Percentiles rank a stretch among this genome's conserved stretches.
Conservation (phyloP, 768 basidiomycete species). For the Kwoniella sp. region DNA sequence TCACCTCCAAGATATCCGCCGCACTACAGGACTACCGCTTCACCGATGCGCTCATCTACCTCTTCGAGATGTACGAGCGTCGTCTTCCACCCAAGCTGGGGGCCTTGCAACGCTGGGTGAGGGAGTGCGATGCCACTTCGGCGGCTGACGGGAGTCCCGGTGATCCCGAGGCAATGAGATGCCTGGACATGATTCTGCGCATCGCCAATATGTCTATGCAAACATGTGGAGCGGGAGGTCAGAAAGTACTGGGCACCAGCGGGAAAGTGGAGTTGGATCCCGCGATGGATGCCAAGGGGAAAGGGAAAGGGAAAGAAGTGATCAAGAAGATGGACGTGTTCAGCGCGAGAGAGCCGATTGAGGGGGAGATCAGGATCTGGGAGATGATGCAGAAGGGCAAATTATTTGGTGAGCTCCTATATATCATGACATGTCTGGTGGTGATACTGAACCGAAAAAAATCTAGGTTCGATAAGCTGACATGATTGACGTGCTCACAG, state of each 20-base stretch:
- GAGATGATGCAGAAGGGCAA: constrained; percentile 39
- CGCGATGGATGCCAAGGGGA: constrained; percentile 19
- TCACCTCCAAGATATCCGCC: constrained; percentile 43
- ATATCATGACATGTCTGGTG: too few relatives aligned
- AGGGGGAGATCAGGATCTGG: constrained; percentile 50
- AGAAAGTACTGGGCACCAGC: constrained; percentile 12
- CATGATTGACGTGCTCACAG: too few relatives aligned
- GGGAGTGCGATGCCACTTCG: constrained; percentile 64
- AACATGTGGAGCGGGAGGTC: background rate
- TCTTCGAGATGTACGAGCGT: constrained; percentile 63
- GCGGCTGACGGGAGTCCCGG: constrained; percentile 58
- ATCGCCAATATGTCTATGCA: constrained; percentile 53
- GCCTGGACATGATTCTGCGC: constrained; percentile 62
- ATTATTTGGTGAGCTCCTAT: constrained; percentile 38
- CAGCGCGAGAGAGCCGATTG: constrained; percentile 35
- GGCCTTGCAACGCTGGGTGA: constrained; percentile 64
- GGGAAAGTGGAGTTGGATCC: constrained; percentile 13
- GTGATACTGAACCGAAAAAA: background rate
- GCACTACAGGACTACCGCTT: constrained; percentile 56
- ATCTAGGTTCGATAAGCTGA: background rate
- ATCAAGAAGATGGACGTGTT: constrained; percentile 44
- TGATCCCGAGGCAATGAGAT: constrained; percentile 60
- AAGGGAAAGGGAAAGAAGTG: constrained; percentile 15
- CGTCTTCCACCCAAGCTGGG: constrained; percentile 62
- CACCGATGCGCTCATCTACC: constrained; percentile 62